phyloP scores from a whole-genome alignment of 2,329 filamentous ascomycete species.

The Stemphylium lycopersici region DNA sequence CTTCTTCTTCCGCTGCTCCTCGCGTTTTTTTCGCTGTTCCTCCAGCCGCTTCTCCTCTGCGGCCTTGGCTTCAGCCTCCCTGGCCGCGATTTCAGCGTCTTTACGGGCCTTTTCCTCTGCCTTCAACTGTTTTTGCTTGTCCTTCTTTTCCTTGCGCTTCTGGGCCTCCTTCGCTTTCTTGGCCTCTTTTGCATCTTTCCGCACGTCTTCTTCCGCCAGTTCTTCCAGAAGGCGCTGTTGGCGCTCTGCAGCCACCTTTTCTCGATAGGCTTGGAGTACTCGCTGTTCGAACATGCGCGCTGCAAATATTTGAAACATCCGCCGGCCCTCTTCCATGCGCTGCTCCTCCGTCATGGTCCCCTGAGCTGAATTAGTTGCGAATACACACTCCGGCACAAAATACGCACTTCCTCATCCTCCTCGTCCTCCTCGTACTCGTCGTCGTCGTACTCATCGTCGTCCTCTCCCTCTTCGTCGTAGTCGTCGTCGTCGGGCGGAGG shows the following conservation, averaged over 20 bases:
- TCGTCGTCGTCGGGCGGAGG: constrained; percentile 77
- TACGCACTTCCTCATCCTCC: constrained; percentile 45
- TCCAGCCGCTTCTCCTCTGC: constrained; percentile 80
- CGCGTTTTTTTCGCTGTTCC: constrained; percentile 79
- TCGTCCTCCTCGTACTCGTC: constrained; percentile 58
- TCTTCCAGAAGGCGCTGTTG: constrained; percentile 91
- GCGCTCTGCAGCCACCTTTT: constrained; percentile 93
- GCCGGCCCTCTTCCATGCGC: constrained; percentile 95
- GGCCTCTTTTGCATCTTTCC: constrained; percentile 79
- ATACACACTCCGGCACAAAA: constrained; percentile 12
- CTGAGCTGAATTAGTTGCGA: constrained; percentile 58
- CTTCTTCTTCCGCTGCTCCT: constrained; percentile 89
- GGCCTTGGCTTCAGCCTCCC: constrained; percentile 77
- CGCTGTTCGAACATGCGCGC: constrained; percentile 99
- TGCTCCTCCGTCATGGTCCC: constrained; percentile 97
- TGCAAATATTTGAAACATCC: constrained; percentile 99
- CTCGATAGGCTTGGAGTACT: constrained; percentile 94
- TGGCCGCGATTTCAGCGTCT: constrained; percentile 87
- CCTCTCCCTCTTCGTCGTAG: constrained; percentile 72
- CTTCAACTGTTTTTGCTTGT: constrained; percentile 82
- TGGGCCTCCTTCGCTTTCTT: constrained; percentile 95
- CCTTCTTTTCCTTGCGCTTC: constrained; percentile 93
- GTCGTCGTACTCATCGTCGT: constrained; percentile 65
- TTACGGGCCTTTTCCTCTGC: constrained; percentile 90
- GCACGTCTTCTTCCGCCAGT: constrained; percentile 80